Evolutionary conservation across 2,329 filamentous ascomycete genomes (phyloP).

Genomic region (Cordyceps fumosorosea): DNA sequence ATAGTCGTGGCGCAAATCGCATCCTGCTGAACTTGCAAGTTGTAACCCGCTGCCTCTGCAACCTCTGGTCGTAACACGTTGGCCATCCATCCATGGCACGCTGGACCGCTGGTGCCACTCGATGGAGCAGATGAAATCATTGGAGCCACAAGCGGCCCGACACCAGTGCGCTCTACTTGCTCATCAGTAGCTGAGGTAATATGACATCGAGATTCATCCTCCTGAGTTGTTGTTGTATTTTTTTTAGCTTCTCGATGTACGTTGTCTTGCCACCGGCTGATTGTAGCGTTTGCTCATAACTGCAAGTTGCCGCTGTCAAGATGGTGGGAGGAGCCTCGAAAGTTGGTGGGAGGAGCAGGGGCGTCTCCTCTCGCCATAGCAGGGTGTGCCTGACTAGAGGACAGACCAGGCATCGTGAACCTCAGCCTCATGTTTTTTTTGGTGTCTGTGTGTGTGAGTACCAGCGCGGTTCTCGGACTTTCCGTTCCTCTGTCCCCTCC

Average conservation of each 20-base stretch:
- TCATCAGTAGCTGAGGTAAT: neutral
- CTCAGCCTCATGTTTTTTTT: conserved; percentile 11
- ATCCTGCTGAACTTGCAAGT: neutral
- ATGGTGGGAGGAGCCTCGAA: conserved; percentile 5
- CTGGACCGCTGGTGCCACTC: conserved; percentile 1
- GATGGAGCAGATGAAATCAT: conserved; percentile 10
- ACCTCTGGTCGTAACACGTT: neutral
- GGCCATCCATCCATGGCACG: neutral
- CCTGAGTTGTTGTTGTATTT: neutral
- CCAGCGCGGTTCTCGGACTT: conserved; percentile 9
- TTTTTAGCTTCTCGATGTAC: neutral
- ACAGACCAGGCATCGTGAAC: conserved; percentile 8
- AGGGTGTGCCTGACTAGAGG: conserved; percentile 9
- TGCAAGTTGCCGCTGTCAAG: neutral
- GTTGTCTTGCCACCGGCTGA: neutral
- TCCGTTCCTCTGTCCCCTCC: conserved; percentile 2
- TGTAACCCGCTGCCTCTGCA: neutral
- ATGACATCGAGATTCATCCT: conserved; percentile 1
- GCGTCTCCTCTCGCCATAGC: neutral
- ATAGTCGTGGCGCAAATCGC: neutral
- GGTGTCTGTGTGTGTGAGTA: neutral
- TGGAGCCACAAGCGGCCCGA: conserved; percentile 8
- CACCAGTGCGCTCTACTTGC: neutral
- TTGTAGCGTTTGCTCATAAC: neutral
- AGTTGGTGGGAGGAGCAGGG: conserved; percentile 3